Base-by-base conservation (phyloP, 1,284 basidiomycete genomes). In the Marasmius fiardii region DNA sequence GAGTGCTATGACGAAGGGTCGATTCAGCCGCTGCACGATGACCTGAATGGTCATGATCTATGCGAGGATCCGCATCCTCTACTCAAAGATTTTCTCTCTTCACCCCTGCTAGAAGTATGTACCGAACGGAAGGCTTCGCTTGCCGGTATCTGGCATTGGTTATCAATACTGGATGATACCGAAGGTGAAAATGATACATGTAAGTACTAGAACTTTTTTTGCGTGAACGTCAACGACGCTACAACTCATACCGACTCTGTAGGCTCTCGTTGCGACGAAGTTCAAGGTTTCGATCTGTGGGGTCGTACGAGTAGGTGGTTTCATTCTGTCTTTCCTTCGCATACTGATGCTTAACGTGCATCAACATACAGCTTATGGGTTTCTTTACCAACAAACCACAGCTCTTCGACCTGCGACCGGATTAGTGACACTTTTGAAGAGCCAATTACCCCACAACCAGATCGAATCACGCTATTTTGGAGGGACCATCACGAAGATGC, bases 131-230 rank as follows among this genome's bases (percentile, higher is more conserved):
- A 64, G 43, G 54, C 55, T 21, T 57, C 61, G 6, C 49, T 57
- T 16, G 53, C 41, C 23, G 61, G 60, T 49, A 56, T 58, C 34
- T 44, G 59, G 0, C 60, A 65, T 50, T 68, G 64, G 63, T 59
- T 44, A 11, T 62, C 63, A n/a, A 63, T 75, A 45, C 61, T 74
- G 8, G 63, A 69, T 2, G 61, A 61, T 12, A 47, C 64, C 43
- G 57, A 60, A n/a, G 60, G 66, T 31, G 60, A 62, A 37, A 57
- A 62, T 31, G 63, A 73, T 54, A 31, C 60, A 47, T 75, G 72
- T 66, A 55, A 43, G 69, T 54, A n/a, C 21, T 4, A 4, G 28
- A 10, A 31, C 4, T 43, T 16, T 51, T 44, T 34, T 28, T 28
- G 51, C 45, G 43, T 35, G n/a, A n/a, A n/a, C n/a, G n/a, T n/a